Base-by-base conservation (phyloP, 2,329 filamentous ascomycete species). In the Akanthomyces dipterigenus region DNA sequence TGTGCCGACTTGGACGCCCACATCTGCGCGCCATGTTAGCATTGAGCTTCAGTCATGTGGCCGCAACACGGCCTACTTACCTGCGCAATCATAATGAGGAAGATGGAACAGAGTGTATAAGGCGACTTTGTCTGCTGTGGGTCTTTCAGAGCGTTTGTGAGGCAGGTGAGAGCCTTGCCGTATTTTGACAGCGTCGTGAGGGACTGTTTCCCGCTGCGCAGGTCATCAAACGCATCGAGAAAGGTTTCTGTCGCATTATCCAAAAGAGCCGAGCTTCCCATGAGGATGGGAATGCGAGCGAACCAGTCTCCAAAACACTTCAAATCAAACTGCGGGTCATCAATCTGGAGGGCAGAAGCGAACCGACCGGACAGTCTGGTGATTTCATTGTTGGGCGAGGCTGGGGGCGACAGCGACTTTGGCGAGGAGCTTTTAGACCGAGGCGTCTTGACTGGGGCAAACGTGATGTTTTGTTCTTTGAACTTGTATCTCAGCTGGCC, bases 401-500 rank as follows among this genome's bases (percentile, higher is more conserved):
- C 34, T 7, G 57, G 46, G 2, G 63, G 59, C 2, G 61, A 57
- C 3, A 49, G 60, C 26, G 48, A 55, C 12, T 45, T 49, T 53
- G 53, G 40, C 20, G 60, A 45, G 1, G 20, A 16, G 16, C 45
- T 59, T 8, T 60, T 60, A 26, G 50, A 1, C 55, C 34, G 45
- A 4, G 43, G 34, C 3, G 43, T 49, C 31, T 50, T 46, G 46
- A n/a, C 20, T 5, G 31, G 49, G 3, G 42, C 48, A 61, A 54
- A 58, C 12, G 9, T 24, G 8, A 50, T 36, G n/a, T 22, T 67
- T 51, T 71, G 67, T 28, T 79, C 71, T 63, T 79, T 77, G 69
- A 82, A 82, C 69, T 79, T 81, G 70, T 73, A 82, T 50, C 80
- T 73, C 60, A 76, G 72, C 66, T 78, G 70, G 3, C 80, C 80